Conservation (phyloP, 2,329 filamentous ascomycete species). For the Cephalotrichum gorgonifer region DNA sequence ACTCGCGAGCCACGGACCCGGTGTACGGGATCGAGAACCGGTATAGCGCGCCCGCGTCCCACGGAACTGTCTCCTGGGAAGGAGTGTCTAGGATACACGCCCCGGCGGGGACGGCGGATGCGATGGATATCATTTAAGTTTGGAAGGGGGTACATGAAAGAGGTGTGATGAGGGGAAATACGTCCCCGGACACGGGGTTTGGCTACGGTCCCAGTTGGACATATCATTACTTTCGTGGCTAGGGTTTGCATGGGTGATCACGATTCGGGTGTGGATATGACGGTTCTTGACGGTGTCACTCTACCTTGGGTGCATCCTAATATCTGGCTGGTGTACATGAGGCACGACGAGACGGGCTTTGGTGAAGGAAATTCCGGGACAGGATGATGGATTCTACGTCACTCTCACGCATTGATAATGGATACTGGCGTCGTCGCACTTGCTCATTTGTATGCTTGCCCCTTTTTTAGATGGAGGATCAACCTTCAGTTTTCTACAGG, state of each 20-base stretch:
- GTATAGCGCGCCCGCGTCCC: background rate
- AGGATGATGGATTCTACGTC: background rate
- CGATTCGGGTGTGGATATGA: too few species aligned
- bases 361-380: background rate
- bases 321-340: background rate
- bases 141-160: background rate
- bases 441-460: background rate
- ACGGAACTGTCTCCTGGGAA: conserved; percentile 1
- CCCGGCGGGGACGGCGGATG: conserved; percentile 4
- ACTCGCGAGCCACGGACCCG: conserved; percentile 53
- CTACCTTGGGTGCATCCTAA: too few species aligned
- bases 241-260: too few species aligned
- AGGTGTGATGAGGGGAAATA: background rate
- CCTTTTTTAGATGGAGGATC: background rate
- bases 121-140: conserved; percentile 6
- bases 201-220: too few species aligned
- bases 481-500: too few species aligned
- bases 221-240: too few species aligned
- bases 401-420: background rate
- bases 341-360: background rate
- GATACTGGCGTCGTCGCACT: background rate
- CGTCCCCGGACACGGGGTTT: background rate
- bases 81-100: background rate
- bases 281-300: too few species aligned
- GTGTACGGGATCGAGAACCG: conserved; percentile 42